Evolutionary conservation across 2,329 filamentous ascomycete species (phyloP).

Genomic region (Stemphylium beticola): DNA sequence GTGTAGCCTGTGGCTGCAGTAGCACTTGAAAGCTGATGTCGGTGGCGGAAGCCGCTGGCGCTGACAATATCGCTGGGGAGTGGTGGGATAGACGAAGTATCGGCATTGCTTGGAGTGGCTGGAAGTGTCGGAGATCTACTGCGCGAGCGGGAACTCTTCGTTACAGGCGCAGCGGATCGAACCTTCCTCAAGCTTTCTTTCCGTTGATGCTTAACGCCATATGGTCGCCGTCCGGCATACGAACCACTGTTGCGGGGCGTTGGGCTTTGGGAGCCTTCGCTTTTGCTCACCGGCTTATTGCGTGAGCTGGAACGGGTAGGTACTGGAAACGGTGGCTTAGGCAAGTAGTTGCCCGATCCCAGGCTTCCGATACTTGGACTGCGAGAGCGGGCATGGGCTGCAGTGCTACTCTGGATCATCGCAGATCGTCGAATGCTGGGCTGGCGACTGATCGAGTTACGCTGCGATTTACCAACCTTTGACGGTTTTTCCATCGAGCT

Average conservation of each 20-base stretch:
- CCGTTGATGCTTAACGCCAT: slow-evolving; percentile 49
- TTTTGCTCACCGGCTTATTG: slow-evolving; percentile 69
- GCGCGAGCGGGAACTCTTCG: slow-evolving; percentile 53
- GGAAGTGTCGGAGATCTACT: slow-evolving; percentile 67
- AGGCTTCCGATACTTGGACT: slow-evolving; percentile 70
- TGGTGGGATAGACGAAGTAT: slow-evolving; percentile 75
- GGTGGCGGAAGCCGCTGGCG: slow-evolving; percentile 52
- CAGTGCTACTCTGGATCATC: slow-evolving; percentile 79
- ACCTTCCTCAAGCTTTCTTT: slow-evolving; percentile 77
- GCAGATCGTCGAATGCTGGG: slow-evolving; percentile 77
- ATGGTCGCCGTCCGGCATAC: slow-evolving; percentile 49
- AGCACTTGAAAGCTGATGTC: slow-evolving; percentile 66
- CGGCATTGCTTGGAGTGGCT: slow-evolving; percentile 69
- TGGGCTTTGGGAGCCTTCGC: slow-evolving; percentile 80
- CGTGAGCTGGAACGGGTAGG: slow-evolving; percentile 88
- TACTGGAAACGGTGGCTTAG: slow-evolving; percentile 84
- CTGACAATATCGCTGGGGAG: slow-evolving; percentile 74
- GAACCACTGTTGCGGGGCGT: slow-evolving; percentile 60
- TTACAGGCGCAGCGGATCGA: slow-evolving; percentile 78
- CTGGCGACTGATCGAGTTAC: slow-evolving; percentile 41
- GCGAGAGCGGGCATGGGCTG: slow-evolving; percentile 68
- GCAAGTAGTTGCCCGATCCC: slow-evolving; percentile 49
- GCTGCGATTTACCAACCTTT: slow-evolving; percentile 43
- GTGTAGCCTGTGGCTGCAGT: slow-evolving; percentile 66
- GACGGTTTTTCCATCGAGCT: slow-evolving; percentile 46